Evolutionary conservation across 2,329 filamentous ascomycete genomes (phyloP).

Genomic region (Emmonsia crescens): DNA sequence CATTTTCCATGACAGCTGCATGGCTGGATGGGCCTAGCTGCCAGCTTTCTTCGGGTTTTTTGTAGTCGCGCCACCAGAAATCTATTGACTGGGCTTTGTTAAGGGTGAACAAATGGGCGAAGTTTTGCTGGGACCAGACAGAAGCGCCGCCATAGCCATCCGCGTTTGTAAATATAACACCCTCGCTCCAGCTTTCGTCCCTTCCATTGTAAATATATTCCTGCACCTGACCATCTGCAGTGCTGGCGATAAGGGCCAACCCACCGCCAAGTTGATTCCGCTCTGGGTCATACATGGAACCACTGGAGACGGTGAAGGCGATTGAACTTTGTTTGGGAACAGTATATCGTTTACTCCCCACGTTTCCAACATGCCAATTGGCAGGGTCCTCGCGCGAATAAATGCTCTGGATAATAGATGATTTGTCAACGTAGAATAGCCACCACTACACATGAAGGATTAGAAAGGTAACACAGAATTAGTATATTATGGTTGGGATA

Average conservation of each 20-base stretch:
- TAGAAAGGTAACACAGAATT: too few relatives aligned
- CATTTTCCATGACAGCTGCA: neutral
- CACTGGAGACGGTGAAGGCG: neutral
- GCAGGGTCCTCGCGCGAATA: too few relatives aligned
- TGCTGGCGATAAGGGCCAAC: neutral
- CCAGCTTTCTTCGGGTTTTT: too few relatives aligned
- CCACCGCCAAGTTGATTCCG: neutral
- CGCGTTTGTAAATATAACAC: neutral
- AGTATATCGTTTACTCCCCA: neutral
- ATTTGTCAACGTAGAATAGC: too few relatives aligned
- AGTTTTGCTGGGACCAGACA: neutral
- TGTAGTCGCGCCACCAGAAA: too few relatives aligned
- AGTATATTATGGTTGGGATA: too few relatives aligned
- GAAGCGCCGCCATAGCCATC: neutral
- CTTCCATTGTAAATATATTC: neutral
- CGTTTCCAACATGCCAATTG: neutral
- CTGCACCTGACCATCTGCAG: neutral
- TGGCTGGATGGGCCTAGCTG: too few relatives aligned
- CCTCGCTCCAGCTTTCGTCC: neutral
- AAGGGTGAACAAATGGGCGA: neutral
- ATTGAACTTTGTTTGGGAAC: neutral
- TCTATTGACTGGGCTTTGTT: neutral
- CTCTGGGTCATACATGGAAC: neutral
- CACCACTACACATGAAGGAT: too few relatives aligned
- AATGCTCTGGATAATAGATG: too few relatives aligned